A percentile compares a stretch with the other conserved stretches of the same genome.
These are phyloP conservation scores for Neofusicoccum ribis DNA, from an alignment of 2,329 filamentous ascomycete species.

Conservation along the genomic window DNA sequence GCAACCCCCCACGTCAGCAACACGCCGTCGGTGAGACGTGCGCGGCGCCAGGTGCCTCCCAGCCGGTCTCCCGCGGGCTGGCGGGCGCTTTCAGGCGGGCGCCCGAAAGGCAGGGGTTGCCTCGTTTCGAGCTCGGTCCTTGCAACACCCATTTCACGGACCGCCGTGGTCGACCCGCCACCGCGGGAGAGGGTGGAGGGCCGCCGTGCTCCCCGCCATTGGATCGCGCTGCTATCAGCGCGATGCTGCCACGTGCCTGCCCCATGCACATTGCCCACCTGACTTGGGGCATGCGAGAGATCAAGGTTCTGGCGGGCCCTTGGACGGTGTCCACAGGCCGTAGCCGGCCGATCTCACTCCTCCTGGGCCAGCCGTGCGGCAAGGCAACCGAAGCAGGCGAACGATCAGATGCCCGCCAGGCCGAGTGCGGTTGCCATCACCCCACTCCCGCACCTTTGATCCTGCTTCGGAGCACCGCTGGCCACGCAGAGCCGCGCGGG, in stretches of 20 bases:
- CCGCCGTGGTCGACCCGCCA: background rate
- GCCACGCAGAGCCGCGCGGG: background rate
- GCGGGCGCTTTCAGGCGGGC: background rate
- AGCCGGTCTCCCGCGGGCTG: background rate
- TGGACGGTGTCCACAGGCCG: background rate
- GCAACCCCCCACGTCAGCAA: constrained; percentile 2
- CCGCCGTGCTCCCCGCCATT: background rate
- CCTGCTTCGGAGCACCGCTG: background rate
- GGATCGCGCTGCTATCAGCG: background rate
- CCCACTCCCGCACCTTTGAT: background rate
- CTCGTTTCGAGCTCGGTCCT: background rate
- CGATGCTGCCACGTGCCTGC: background rate
- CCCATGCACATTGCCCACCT: background rate
- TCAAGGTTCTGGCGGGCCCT: background rate
- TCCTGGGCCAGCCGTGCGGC: background rate
- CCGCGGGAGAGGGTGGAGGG: background rate
- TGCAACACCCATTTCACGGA: too few relatives aligned
- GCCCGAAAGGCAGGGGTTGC: background rate
- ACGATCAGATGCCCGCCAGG: background rate
- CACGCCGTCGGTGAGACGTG: background rate
- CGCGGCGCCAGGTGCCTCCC: background rate
- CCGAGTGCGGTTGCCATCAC: background rate
- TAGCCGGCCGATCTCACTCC: background rate
- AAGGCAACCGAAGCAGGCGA: constrained; percentile 1
- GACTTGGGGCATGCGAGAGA: background rate